Evolutionary conservation across 1,284 basidiomycete genomes (phyloP).

Genomic region (Microbotryum saponariae): DNA sequence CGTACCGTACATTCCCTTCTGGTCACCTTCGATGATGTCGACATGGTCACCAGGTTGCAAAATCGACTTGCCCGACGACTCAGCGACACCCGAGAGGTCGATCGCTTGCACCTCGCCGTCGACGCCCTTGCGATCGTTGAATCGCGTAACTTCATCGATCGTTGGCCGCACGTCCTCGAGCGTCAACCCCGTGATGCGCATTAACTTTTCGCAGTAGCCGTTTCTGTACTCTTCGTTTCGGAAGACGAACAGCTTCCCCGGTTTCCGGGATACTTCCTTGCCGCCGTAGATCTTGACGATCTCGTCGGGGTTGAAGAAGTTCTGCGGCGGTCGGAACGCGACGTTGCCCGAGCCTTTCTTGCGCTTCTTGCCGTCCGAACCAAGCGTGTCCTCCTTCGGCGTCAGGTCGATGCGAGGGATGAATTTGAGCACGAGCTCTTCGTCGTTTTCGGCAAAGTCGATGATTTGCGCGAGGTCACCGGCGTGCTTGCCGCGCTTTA

Average conservation of each 20-base stretch:
- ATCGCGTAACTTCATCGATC: constrained; percentile 89
- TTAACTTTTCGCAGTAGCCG: constrained; percentile 94
- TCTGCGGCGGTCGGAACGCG: constrained; percentile 73
- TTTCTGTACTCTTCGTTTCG: constrained; percentile 88
- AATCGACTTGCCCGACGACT: constrained; percentile 76
- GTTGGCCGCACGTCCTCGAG: constrained; percentile 90
- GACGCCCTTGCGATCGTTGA: constrained; percentile 44
- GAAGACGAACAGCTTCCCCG: constrained; percentile 67
- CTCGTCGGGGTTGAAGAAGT: constrained; percentile 91
- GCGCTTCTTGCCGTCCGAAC: constrained; percentile 49
- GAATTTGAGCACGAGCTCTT: constrained; percentile 87
- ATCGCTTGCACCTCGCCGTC: constrained; percentile 22
- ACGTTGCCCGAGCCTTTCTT: constrained; percentile 49
- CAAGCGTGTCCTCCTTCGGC: constrained; percentile 59
- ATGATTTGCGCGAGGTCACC: constrained; percentile 94
- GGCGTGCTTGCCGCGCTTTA: constrained; percentile 86
- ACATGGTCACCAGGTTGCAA: constrained; percentile 97
- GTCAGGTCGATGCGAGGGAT: constrained; percentile 94
- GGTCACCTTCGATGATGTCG: constrained; percentile 95
- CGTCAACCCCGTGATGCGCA: constrained; percentile 70
- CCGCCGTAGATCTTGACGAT: constrained; percentile 78
- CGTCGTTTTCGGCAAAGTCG: constrained; percentile 86
- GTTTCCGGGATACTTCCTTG: constrained; percentile 57
- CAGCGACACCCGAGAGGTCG: constrained; percentile 69
- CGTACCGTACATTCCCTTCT: constrained; percentile 82